A percentile compares a stretch with the other conserved stretches of the same genome.
Evolutionary conservation across 2,329 filamentous ascomycete species (phyloP).

Genomic region (Ophiostoma sp.): DNA sequence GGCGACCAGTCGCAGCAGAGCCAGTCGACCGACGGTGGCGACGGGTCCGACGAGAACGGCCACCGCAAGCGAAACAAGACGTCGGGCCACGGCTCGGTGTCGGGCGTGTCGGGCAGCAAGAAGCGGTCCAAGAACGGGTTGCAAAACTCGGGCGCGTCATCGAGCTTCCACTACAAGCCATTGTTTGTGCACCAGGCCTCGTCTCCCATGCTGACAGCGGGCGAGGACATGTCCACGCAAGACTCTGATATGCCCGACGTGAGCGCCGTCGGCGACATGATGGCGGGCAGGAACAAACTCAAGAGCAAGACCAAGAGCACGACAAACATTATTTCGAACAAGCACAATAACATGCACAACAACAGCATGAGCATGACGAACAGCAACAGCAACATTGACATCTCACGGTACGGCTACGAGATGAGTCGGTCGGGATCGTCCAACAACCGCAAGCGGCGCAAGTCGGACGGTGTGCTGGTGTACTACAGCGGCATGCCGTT

Average conservation of each 20-base stretch:
- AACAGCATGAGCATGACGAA: conserved; percentile 36
- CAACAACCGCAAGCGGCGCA: conserved; percentile 47
- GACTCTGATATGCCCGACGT: conserved; percentile 43
- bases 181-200: conserved; percentile 51
- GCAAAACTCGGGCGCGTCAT: conserved; percentile 38
- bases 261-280: conserved; percentile 31
- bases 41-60: conserved; percentile 39
- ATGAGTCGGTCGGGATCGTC: conserved; percentile 45
- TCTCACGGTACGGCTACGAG: conserved; percentile 25
- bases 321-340: conserved; percentile 36
- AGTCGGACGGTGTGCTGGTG: conserved; percentile 68
- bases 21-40: conserved; percentile 46
- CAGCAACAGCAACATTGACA: not conserved
- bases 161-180: conserved; percentile 59
- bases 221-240: conserved; percentile 38
- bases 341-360: not conserved
- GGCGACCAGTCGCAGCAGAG: conserved; percentile 44
- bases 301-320: conserved; percentile 31
- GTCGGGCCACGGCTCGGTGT: conserved; percentile 34
- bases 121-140: conserved; percentile 36
- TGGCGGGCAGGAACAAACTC: conserved; percentile 30
- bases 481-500: conserved; percentile 78
- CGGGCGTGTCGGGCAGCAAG: conserved; percentile 35
- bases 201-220: conserved; percentile 43
- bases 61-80: conserved; percentile 45